phyloP scores from a whole-genome alignment of 352 stramenopile species.

The Phytophthora chlamydospora region DNA sequence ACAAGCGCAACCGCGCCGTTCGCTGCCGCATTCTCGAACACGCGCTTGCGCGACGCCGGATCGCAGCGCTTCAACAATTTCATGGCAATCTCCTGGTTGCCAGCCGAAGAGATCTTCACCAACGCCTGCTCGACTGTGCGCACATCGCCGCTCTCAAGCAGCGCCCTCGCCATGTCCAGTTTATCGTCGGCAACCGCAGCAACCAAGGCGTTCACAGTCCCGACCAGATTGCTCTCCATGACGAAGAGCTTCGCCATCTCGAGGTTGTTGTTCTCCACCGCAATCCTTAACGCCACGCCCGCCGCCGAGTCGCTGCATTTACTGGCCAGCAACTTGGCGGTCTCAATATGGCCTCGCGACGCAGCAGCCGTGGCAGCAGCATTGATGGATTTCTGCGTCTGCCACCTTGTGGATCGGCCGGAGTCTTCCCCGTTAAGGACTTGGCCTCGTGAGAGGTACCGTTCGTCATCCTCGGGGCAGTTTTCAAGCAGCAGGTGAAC shows the following conservation, averaged over 20 bases:
- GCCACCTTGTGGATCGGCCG: slow-evolving; percentile 9
- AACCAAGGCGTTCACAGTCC: slow-evolving; percentile 12
- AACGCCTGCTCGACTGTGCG: slow-evolving; percentile 23
- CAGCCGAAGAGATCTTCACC: slow-evolving; percentile 20
- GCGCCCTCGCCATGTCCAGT: slow-evolving; percentile 2
- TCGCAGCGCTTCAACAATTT: slow-evolving; percentile 16
- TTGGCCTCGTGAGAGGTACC: slow-evolving; percentile 9
- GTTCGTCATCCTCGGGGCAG: slow-evolving; percentile 13
- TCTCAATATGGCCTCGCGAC: slow-evolving; percentile 6
- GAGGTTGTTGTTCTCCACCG: slow-evolving; percentile 11
- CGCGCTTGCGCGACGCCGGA: slow-evolving; percentile 9
- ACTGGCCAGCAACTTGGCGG: slow-evolving; percentile 1
- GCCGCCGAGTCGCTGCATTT: slow-evolving; percentile 21
- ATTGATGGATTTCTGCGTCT: slow-evolving; percentile 20
- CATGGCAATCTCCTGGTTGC: slow-evolving; percentile 12
- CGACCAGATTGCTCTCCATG: slow-evolving; percentile 16
- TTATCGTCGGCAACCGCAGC: slow-evolving; percentile 9
- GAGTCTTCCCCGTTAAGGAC: background rate
- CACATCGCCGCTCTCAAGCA: slow-evolving; percentile 9
- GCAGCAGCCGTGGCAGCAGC: slow-evolving; percentile 7
- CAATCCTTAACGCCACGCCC: slow-evolving; percentile 4
- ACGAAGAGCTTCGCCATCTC: slow-evolving; percentile 18
- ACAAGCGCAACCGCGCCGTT: slow-evolving; percentile 16
- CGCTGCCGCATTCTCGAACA: slow-evolving; percentile 18
- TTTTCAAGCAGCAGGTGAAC: slow-evolving; percentile 18